Base-by-base conservation (phyloP, 306 rosid genomes). In the Argentina anserina region DNA sequence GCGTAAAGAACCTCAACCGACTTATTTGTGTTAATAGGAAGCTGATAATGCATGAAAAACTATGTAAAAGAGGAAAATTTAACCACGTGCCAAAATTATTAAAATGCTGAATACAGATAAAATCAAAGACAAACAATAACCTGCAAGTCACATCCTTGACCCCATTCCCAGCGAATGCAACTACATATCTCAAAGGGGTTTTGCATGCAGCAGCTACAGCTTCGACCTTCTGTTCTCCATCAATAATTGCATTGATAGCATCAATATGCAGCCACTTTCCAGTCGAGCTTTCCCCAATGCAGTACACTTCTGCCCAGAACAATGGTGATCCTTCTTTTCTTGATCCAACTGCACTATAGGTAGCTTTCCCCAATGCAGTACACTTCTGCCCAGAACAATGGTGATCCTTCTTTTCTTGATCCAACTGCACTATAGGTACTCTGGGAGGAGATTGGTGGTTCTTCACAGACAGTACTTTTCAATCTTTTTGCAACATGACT, bases 71-170 rank as follows among this genome's bases (percentile, higher is more conserved):
- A 33, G 36, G 5, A 23, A 45, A 28, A 46, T 41, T 61, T 5
- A 67, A 70, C 39, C 62, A 71, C 70, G 41, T 56, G 43, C 15
- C 72, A 49, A 61, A 67, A 69, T 43, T 6, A 47, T 63, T 62
- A 55, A 55, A 75, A 46, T 49, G 64, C 26, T 69, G 73, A 18
- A 65, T 72, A 55, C 40, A 58, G 41, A 56, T 42, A 74, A 26
- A 64, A 71, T 42, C 46, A 68, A 42, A 78, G 73, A 64, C 63
- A 75, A 71, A 63, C 28, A 77, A 77, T 78, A 66, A 94, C 98
- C 97, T 94, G 89, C 92, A 90, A 41, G 98, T 94, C 85, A 94
- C 96, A 53, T 94, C 98, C 88, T 94, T 94, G 69, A 96, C 97
- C 34, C 98, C 98, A 66, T 84, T 86, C 79, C 98, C 98, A 40